Conservation (phyloP, 257 asterid species). For the Solanum medicagineum region DNA sequence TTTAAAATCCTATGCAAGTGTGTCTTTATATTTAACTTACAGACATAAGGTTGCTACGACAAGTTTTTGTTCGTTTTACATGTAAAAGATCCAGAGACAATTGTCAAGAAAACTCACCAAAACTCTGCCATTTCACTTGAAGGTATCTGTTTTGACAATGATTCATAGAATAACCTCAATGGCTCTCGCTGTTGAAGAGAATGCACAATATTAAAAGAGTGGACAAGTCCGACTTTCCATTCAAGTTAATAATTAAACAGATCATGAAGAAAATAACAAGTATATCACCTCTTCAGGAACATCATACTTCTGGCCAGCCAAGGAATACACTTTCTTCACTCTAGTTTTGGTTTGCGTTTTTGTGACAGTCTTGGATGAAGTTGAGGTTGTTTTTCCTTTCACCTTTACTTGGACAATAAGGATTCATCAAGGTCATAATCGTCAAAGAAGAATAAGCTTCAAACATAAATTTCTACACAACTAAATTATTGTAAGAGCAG, state of each 20-base stretch:
- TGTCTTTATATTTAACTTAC: background rate
- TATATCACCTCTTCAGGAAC: constrained; percentile 78
- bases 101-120: constrained; percentile 29
- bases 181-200: constrained; percentile 66
- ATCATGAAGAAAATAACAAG: background rate
- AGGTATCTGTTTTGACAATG: constrained; percentile 77
- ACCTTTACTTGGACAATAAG: constrained; percentile 48
- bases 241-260: background rate
- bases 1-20: background rate
- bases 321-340: constrained; percentile 68
- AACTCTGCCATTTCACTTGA: constrained; percentile 95
- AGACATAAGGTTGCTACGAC: background rate
- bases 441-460: background rate
- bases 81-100: background rate
- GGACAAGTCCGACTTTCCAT: background rate
- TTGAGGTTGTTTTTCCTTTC: constrained; percentile 31
- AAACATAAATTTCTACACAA: background rate
- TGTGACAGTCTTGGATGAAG: constrained; percentile 35
- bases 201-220: background rate
- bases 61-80: background rate
- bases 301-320: constrained; percentile 86
- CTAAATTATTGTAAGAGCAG: background rate
- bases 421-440: background rate
- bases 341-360: constrained; percentile 51
- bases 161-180: constrained; percentile 75